phyloP scores from a whole-genome alignment of 2,329 filamentous ascomycete species.

The Monilinia fructicola region DNA sequence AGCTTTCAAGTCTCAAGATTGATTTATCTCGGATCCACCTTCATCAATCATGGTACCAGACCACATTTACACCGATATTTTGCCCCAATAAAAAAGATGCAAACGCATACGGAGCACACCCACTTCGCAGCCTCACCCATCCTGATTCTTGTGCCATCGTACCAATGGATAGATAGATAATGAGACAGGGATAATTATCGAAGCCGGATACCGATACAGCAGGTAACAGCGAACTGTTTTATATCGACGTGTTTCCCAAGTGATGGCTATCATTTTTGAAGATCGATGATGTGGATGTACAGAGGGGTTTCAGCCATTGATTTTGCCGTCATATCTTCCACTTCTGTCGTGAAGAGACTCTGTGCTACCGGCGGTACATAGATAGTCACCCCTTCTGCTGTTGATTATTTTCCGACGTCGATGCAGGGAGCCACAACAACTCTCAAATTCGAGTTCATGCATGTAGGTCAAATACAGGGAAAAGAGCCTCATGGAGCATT shows the following conservation, averaged over 20 bases:
- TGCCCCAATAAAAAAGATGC: slow-evolving; percentile 24
- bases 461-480: slow-evolving; percentile 20
- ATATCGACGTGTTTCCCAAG: slow-evolving; percentile 23
- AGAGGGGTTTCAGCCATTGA: slow-evolving; percentile 10
- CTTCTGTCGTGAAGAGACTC: slow-evolving; percentile 9
- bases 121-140: slow-evolving; percentile 16
- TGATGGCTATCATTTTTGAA: slow-evolving; percentile 14
- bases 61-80: slow-evolving; percentile 25
- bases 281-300: slow-evolving; percentile 22
- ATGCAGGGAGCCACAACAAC: slow-evolving; percentile 15
- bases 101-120: slow-evolving; percentile 21
- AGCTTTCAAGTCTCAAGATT: background rate
- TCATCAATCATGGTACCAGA: slow-evolving; percentile 11
- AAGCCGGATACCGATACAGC: slow-evolving; percentile 4
- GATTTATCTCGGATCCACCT: slow-evolving; percentile 20
- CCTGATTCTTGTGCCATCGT: background rate
- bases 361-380: background rate
- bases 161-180: slow-evolving; percentile 14
- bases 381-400: too few species aligned
- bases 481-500: slow-evolving; percentile 12
- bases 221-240: slow-evolving; percentile 19
- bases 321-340: slow-evolving; percentile 10
- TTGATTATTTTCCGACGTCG: slow-evolving; percentile 1
- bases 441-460: slow-evolving; percentile 23
- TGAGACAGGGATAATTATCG: background rate